phyloP scores from a whole-genome alignment of 176 grass and related monocot species.

The Triticum dicoccoides region DNA sequence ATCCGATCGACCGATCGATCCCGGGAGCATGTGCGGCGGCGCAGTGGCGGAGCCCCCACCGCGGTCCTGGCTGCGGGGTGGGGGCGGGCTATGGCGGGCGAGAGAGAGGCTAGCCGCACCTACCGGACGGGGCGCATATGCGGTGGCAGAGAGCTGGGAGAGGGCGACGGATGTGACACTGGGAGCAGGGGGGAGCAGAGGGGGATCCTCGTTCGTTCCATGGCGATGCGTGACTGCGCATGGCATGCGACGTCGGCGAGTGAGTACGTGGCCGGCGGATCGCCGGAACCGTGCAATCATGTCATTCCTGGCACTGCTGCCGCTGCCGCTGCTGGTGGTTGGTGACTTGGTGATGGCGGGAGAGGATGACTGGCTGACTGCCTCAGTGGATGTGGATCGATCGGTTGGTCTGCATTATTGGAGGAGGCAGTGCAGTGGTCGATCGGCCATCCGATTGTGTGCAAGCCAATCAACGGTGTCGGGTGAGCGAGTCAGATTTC shows the following conservation, averaged over 20 bases:
- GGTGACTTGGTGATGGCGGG: not conserved
- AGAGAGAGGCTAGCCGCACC: not conserved
- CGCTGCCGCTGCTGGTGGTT: no score
- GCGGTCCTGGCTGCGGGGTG: no score
- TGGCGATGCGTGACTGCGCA: constrained; percentile 32
- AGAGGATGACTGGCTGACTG: not conserved
- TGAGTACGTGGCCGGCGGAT: not conserved
- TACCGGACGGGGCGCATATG: not conserved
- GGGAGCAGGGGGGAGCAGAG: not conserved
- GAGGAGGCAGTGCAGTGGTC: not conserved
- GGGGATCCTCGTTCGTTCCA: not conserved
- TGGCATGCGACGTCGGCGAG: not conserved
- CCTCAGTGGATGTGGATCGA: not conserved
- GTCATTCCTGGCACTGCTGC: not conserved
- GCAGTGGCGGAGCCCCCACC: not conserved
- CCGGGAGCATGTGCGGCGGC: not conserved
- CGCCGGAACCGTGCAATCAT: not conserved
- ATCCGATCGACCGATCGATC: not conserved
- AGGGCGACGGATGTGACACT: not conserved
- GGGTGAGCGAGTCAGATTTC: no score
- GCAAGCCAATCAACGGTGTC: no score
- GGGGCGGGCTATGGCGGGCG: no score
- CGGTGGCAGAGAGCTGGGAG: not conserved
- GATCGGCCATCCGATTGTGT: not conserved
- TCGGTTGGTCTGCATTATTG: constrained; percentile 15